phyloP scores from a whole-genome alignment of 1,139 yeast species.

The Blastobotrys elegans region DNA sequence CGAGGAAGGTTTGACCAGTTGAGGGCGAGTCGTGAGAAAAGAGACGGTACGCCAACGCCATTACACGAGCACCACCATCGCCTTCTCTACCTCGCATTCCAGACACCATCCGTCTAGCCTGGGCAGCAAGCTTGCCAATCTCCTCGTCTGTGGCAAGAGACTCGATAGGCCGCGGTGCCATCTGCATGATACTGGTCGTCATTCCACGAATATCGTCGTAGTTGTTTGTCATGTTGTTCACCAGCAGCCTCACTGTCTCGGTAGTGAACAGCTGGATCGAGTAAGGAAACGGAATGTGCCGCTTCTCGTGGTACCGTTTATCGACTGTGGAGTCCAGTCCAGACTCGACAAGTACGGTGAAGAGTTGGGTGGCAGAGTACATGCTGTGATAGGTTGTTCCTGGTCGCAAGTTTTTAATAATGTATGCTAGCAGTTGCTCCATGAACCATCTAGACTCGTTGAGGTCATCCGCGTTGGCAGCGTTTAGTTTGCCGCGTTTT shows the following conservation, averaged over 20 bases:
- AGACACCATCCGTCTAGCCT: slow-evolving; percentile 44
- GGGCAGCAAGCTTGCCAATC: slow-evolving; percentile 32
- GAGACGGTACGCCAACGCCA: slow-evolving; percentile 43
- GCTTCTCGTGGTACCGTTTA: slow-evolving; percentile 37
- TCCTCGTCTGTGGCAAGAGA: slow-evolving; percentile 25
- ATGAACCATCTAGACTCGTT: slow-evolving; percentile 36
- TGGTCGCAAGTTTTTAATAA: slow-evolving; percentile 49
- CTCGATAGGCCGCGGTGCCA: slow-evolving; percentile 40
- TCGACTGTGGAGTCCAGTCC: slow-evolving; percentile 50
- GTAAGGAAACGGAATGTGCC: slow-evolving; percentile 41
- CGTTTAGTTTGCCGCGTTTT: slow-evolving; percentile 38
- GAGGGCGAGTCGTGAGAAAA: slow-evolving; percentile 21
- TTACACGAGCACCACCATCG: slow-evolving; percentile 74
- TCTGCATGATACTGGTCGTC: slow-evolving; percentile 46
- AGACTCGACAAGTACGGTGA: slow-evolving; percentile 46
- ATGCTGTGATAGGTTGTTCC: slow-evolving; percentile 66
- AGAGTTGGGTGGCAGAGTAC: slow-evolving; percentile 47
- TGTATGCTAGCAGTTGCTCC: slow-evolving; percentile 39
- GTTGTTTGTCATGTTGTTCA: slow-evolving; percentile 61
- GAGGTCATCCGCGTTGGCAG: background rate
- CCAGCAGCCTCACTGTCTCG: slow-evolving; percentile 42
- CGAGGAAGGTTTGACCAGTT: slow-evolving; percentile 17
- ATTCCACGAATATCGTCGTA: slow-evolving; percentile 68
- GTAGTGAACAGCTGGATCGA: slow-evolving; percentile 41
- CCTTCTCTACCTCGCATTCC: slow-evolving; percentile 66